These are phyloP conservation scores for Ustilago loliicola DNA, from an alignment of 1,284 basidiomycete genomes.

Conservation along the genomic window DNA sequence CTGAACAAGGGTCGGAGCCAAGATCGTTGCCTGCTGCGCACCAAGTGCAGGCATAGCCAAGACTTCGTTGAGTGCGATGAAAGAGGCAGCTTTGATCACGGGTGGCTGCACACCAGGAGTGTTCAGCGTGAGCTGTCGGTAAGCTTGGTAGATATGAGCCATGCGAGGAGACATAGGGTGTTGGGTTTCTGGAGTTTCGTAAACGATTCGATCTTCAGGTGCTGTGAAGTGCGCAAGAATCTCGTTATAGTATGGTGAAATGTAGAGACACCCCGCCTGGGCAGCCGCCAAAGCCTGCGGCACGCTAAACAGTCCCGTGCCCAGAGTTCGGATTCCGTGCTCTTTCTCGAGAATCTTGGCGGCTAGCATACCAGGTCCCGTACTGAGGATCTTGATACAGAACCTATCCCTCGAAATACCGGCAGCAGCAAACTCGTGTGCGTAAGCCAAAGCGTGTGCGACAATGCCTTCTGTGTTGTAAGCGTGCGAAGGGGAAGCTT, in stretches of 20 bases:
- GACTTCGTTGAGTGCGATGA: conserved; percentile 43
- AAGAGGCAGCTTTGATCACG: conserved; percentile 38
- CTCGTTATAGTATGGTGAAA: conserved; percentile 70
- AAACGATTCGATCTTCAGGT: conserved; percentile 19
- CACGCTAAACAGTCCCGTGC: conserved; percentile 68
- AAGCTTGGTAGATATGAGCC: conserved; percentile 48
- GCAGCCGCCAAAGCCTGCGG: conserved; percentile 69
- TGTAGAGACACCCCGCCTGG: conserved; percentile 68
- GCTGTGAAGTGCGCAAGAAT: conserved; percentile 64
- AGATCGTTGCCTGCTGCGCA: conserved; percentile 38
- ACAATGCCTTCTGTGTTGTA: conserved; percentile 36
- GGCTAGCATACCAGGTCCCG: conserved; percentile 69
- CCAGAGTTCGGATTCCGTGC: conserved; percentile 68
- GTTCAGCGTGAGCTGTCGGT: conserved; percentile 20
- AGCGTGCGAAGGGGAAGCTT: conserved; percentile 31
- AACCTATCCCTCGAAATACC: conserved; percentile 57
- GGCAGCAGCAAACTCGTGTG: conserved; percentile 23
- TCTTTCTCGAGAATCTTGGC: conserved; percentile 48
- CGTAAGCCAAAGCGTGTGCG: conserved; percentile 33
- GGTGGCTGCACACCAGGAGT: conserved; percentile 7
- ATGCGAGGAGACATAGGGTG: conserved; percentile 42
- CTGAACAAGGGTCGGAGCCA: conserved; percentile 32
- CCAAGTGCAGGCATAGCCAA: conserved; percentile 41
- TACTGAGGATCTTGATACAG: conserved; percentile 70
- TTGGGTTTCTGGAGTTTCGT: conserved; percentile 27